Base-by-base conservation (phyloP, 768 basidiomycete genomes). In the Lactarius pseudohatsudake region DNA sequence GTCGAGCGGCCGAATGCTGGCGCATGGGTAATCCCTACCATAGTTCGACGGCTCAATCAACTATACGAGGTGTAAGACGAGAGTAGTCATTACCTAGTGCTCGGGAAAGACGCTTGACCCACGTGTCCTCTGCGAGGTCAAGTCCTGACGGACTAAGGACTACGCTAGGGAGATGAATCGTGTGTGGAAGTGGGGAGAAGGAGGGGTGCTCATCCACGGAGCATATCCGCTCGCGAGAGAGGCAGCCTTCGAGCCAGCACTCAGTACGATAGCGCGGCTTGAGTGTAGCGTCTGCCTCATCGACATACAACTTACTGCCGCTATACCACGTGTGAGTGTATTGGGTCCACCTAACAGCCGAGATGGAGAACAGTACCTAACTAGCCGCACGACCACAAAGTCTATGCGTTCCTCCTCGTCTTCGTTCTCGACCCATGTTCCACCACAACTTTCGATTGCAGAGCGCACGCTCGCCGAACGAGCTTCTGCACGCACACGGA, bases 181-280 rank as follows among this genome's bases (percentile, higher is more conserved):
- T 61, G 3, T 88, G 80, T 4, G 71, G 77, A 18, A 97, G 79
- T 1, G 94, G 94, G 4, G 76, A 76, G 71, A 92, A 94, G 0
- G 86, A 84, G 15, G 91, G 74, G 68, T 93, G 87, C 53, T 90
- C 89, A 1, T 86, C 84, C 0, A 85, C 79, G 20, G 78, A 74
- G 72, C 90, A 88, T 59, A 96, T 77, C n/a, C 84, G 81, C 55
- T 91, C 89, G 64, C 88, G 86, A 62, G 85, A 88, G 16, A 94
- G 82, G 71, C 92, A 96, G 54, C 84, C 84, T 75, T 98, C 95
- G 1, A 98, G 80, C 95, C 95, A 98, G 74, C 92, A 96, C 75
- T 97, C 95, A 0, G 95, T 96, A 54, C 94, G 85, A 72, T 87
- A 92, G 70, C 86, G 88, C 3, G 70, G 62, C 56, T 84, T 81